A percentile compares a stretch with the other conserved stretches of the same genome.
Evolutionary conservation across 441 rosid genomes (phyloP).

Genomic region (Francoa sonchifolia): DNA sequence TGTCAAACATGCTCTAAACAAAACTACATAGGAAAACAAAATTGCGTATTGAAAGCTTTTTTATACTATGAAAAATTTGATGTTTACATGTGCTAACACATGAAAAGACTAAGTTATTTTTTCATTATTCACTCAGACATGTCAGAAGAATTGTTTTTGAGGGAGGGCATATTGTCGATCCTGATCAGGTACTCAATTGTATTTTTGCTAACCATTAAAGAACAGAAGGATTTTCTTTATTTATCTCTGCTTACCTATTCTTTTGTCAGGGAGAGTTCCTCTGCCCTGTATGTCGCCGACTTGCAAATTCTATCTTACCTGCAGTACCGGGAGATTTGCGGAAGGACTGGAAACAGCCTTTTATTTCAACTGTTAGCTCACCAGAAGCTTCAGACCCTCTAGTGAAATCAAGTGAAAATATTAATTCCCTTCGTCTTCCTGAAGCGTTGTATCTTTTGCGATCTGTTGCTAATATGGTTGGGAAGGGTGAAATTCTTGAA

Average conservation of each 20-base stretch:
- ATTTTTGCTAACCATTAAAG: not conserved
- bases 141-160: conserved; percentile 64
- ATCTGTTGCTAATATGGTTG: conserved; percentile 48
- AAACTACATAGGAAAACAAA: no score
- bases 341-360: conserved; percentile 40
- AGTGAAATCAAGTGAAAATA: conserved; percentile 18
- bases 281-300: conserved; percentile 91
- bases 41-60: no score
- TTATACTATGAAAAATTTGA: no score
- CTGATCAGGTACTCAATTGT: conserved; percentile 46
- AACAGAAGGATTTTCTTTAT: conserved; percentile 5
- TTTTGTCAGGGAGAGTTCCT: conserved; percentile 86
- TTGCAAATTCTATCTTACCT: conserved; percentile 82
- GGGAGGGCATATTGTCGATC: conserved; percentile 81
- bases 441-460: conserved; percentile 56
- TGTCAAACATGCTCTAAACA: no score
- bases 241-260: conserved; percentile 8
- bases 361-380: conserved; percentile 19
- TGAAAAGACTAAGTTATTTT: conserved; percentile 1
- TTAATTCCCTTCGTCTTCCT: conserved; percentile 32
- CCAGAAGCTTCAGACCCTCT: conserved; percentile 13
- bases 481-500: conserved; percentile 34
- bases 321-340: conserved; percentile 38
- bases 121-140: conserved; percentile 30
- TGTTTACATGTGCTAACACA: no score